phyloP scores from a whole-genome alignment of 164 flowering plant genomes.

The Chimonanthus salicifolius region DNA sequence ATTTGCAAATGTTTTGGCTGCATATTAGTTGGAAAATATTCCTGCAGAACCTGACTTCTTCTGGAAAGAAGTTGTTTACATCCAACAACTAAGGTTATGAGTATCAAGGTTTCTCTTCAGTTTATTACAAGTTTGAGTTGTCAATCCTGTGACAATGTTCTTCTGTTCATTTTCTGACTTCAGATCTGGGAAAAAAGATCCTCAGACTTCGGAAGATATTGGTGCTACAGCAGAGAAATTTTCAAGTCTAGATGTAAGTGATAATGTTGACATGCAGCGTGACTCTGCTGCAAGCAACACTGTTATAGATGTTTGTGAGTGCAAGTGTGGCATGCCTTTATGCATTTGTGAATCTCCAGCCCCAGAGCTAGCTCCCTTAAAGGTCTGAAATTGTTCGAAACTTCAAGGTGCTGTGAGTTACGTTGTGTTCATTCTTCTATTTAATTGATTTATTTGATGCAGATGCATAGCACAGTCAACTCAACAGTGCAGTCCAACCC shows the following conservation, averaged over 20 bases:
- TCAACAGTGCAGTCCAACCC: conserved; percentile 29
- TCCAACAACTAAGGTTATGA: neutral
- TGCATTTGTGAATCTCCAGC: conserved; percentile 81
- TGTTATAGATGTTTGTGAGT: conserved; percentile 35
- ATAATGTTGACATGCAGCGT: conserved; percentile 19
- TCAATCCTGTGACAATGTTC: neutral
- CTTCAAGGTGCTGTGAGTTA: neutral
- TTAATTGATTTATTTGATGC: conserved; percentile 15
- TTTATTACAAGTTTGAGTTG: neutral
- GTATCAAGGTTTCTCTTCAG: neutral
- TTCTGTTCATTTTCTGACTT: conserved; percentile 7
- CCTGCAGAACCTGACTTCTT: neutral
- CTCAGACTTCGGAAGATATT: conserved; percentile 24
- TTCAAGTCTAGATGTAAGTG: conserved; percentile 44
- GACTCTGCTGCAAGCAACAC: conserved; percentile 23
- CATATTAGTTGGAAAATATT: neutral
- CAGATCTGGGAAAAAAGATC: conserved; percentile 34
- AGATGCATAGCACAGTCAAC: conserved; percentile 29
- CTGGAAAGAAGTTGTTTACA: neutral
- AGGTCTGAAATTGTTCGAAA: conserved; percentile 27
- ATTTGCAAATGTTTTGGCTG: neutral
- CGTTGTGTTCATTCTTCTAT: conserved; percentile 6
- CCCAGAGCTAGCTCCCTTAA: conserved; percentile 26
- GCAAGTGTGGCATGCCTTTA: conserved; percentile 99
- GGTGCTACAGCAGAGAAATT: conserved; percentile 35